phyloP scores from a whole-genome alignment of 441 rosid species.

The Viola pubescens region DNA sequence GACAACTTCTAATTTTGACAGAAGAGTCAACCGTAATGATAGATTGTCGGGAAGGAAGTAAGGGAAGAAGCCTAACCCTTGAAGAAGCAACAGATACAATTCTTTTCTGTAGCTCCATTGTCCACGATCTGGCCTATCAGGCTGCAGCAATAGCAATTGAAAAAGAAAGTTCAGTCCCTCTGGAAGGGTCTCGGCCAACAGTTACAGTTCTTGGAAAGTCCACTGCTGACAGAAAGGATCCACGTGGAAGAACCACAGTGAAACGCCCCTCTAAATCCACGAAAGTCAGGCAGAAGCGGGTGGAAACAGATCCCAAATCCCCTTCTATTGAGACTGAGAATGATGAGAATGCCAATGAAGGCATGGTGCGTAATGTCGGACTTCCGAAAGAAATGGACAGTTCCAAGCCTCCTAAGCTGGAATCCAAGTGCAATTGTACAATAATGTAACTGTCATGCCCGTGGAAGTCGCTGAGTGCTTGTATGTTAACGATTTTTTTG shows the following conservation, averaged over 20 bases:
- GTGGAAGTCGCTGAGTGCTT: slow-evolving; percentile 22
- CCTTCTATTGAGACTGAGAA: slow-evolving; percentile 42
- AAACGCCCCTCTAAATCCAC: slow-evolving; percentile 46
- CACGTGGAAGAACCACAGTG: slow-evolving; percentile 39
- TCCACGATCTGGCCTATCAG: slow-evolving; percentile 76
- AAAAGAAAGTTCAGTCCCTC: slow-evolving; percentile 40
- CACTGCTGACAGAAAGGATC: slow-evolving; percentile 41
- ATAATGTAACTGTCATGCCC: slow-evolving; percentile 60
- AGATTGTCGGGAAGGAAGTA: slow-evolving; percentile 50
- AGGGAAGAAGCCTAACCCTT: slow-evolving; percentile 78
- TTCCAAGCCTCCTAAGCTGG: slow-evolving; percentile 74
- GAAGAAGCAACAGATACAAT: slow-evolving; percentile 95
- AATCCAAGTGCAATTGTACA: slow-evolving; percentile 95
- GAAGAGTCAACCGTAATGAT: slow-evolving; percentile 69
- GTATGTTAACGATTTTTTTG: slow-evolving; percentile 20
- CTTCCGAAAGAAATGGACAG: slow-evolving; percentile 53
- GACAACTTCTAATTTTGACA: slow-evolving; percentile 29
- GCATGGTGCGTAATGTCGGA: slow-evolving; percentile 48
- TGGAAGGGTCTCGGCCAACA: slow-evolving; percentile 56
- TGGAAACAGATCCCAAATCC: slow-evolving; percentile 40
- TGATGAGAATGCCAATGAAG: slow-evolving; percentile 66
- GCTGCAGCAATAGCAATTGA: slow-evolving; percentile 78
- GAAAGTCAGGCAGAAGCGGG: slow-evolving; percentile 48
- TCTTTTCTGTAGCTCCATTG: slow-evolving; percentile 93
- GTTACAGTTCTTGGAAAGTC: slow-evolving; percentile 70